These are phyloP conservation scores for Ogataea hybrid DNA, from an alignment of 1,139 yeast genomes.

Conservation along the genomic window DNA sequence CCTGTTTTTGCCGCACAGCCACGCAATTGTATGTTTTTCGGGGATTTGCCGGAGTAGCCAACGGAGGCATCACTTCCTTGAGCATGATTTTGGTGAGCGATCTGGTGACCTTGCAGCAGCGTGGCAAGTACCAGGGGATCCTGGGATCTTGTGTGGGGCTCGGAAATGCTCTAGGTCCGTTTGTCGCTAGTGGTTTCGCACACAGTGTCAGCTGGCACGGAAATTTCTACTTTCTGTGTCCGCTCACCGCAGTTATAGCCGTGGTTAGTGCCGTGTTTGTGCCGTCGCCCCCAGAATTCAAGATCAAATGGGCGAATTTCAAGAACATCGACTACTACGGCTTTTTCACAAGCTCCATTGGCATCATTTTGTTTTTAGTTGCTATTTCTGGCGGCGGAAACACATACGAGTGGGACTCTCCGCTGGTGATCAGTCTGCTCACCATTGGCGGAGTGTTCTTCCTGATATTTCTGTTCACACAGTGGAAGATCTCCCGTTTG, in stretches of 20 bases:
- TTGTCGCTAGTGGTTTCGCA: constrained; percentile 53
- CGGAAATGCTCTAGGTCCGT: constrained; percentile 57
- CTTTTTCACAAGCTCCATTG: constrained; percentile 42
- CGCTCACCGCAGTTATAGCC: constrained; percentile 33
- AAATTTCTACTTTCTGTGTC: constrained; percentile 46
- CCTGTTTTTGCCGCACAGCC: constrained; percentile 41
- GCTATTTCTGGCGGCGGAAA: constrained; percentile 56
- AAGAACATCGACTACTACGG: constrained; percentile 51
- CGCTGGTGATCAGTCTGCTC: constrained; percentile 46
- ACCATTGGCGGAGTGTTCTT: constrained; percentile 45
- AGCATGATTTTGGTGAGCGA: constrained; percentile 48
- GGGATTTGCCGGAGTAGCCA: constrained; percentile 51
- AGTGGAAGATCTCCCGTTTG: constrained; percentile 46
- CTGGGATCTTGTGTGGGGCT: constrained; percentile 48
- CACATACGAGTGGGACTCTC: constrained; percentile 49
- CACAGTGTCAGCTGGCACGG: constrained; percentile 47
- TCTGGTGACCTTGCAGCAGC: constrained; percentile 44
- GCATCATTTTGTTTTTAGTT: constrained; percentile 43
- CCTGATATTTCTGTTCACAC: constrained; percentile 43
- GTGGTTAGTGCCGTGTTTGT: constrained; percentile 10
- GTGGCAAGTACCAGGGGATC: constrained; percentile 48
- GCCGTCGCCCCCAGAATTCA: constrained; percentile 20
- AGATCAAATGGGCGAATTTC: constrained; percentile 33
- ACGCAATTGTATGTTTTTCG: constrained; percentile 44
- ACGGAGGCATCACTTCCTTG: constrained; percentile 48